Percentiles rank a stretch among this genome's conserved stretches.
Conservation (phyloP, 139 green algal species). For the Coccomyxa sp. region DNA sequence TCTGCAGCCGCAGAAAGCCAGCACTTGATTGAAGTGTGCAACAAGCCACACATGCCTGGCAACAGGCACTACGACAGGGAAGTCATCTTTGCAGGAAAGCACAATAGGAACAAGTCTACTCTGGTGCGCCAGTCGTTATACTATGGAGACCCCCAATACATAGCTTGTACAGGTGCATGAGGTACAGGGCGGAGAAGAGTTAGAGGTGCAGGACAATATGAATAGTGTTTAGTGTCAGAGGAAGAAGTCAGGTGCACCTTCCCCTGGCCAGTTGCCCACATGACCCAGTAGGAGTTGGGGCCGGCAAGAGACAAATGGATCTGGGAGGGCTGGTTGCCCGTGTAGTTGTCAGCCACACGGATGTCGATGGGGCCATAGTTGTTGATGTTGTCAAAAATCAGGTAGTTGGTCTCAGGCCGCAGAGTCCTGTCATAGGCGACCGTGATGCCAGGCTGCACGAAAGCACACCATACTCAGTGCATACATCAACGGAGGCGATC, state of each 20-base stretch:
- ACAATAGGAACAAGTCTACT: too few species aligned
- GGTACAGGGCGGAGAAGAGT: too few species aligned
- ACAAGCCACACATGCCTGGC: too few species aligned
- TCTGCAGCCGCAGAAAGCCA: background rate
- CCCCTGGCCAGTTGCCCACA: background rate
- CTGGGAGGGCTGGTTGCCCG: background rate
- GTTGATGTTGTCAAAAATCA: background rate
- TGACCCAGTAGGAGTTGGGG: background rate
- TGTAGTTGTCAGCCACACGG: conserved; percentile 1
- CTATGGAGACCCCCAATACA: too few species aligned
- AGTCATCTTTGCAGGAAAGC: too few species aligned
- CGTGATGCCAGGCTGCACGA: background rate
- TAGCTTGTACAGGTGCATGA: too few species aligned
- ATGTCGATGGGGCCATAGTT: background rate
- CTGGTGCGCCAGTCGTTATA: too few species aligned
- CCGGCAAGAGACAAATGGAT: background rate
- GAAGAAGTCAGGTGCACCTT: background rate
- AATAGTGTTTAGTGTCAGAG: too few species aligned
- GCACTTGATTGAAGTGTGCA: too few species aligned
- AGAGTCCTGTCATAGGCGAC: background rate
- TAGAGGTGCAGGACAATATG: too few species aligned
- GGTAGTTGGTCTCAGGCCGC: background rate
- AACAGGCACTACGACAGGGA: too few species aligned
- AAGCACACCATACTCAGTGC: background rate
- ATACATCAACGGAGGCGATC: background rate